These are phyloP conservation scores for Populus deltoides DNA, from an alignment of 345 rosid genomes.

Conservation along the genomic window DNA sequence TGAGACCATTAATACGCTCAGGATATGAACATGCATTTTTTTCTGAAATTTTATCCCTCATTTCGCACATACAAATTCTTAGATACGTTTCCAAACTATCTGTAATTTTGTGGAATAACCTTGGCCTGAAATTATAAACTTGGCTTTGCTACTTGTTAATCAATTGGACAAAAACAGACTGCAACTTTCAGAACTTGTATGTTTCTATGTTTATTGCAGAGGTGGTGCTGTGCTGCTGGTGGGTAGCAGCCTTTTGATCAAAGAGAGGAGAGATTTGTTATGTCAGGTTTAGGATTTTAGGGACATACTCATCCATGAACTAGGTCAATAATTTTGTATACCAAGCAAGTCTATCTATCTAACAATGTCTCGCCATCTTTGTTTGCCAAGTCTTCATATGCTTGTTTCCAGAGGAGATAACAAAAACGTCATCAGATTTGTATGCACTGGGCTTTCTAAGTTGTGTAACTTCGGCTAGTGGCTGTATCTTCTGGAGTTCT, in stretches of 20 bases:
- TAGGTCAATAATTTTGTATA: no score
- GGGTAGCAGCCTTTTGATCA: neutral
- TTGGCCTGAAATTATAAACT: neutral
- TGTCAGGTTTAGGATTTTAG: no score
- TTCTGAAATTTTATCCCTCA: no score
- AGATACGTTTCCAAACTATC: neutral
- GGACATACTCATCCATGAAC: no score
- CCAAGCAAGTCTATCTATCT: no score
- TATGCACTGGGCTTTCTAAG: no score
- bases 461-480: no score
- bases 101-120: neutral
- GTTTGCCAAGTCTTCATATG: no score
- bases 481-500: no score
- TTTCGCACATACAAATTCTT: neutral
- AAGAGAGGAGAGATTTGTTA: neutral
- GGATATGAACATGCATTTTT: neutral
- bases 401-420: no score
- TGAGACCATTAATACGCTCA: neutral
- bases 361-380: no score
- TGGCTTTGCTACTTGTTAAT: neutral
- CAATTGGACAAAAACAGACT: neutral
- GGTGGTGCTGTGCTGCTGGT: conserved; percentile 3
- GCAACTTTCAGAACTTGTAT: neutral
- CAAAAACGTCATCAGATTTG: no score
- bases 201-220: conserved; percentile 1